Percentiles rank a stretch among this genome's conserved stretches.
Evolutionary conservation across 2,329 filamentous ascomycete genomes (phyloP).

Genomic region (Stachybotrys echinatus): DNA sequence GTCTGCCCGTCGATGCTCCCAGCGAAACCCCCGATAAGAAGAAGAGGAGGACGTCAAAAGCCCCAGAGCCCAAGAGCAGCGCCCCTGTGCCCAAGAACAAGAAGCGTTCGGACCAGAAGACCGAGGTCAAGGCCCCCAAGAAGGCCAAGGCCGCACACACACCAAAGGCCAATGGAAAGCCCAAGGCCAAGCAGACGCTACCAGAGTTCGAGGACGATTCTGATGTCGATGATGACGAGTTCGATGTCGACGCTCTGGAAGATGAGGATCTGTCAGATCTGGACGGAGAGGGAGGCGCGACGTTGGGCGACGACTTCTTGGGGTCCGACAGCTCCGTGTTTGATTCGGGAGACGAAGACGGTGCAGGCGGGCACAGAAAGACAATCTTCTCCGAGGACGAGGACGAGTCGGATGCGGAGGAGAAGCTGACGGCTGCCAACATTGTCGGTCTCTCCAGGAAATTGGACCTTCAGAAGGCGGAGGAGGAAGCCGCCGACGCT

Average conservation of each 20-base stretch:
- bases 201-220: conserved; percentile 40
- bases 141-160: conserved; percentile 23
- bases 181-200: conserved; percentile 25
- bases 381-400: conserved; percentile 94
- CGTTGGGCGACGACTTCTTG: conserved; percentile 55
- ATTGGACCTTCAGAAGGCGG: conserved; percentile 70
- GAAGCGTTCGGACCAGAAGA: conserved; percentile 20
- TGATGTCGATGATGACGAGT: conserved; percentile 37
- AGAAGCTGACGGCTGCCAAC: conserved; percentile 90
- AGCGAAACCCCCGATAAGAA: conserved; percentile 62
- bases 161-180: conserved; percentile 17
- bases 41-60: conserved; percentile 28
- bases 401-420: conserved; percentile 80
- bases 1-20: conserved; percentile 57
- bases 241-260: conserved; percentile 42
- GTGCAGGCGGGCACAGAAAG: conserved; percentile 33
- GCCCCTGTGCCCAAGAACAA: conserved; percentile 19
- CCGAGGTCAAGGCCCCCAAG: not conserved
- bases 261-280: conserved; percentile 35
- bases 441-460: conserved; percentile 87
- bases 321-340: conserved; percentile 55
- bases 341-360: conserved; percentile 65
- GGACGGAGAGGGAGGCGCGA: conserved; percentile 26
- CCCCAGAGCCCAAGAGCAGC: conserved; percentile 22
- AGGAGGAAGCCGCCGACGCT: conserved; percentile 77